A percentile compares a stretch with the other conserved stretches of the same genome.
Evolutionary conservation across 768 basidiomycete genomes (phyloP).

Genomic region (Lactarius evosmus): DNA sequence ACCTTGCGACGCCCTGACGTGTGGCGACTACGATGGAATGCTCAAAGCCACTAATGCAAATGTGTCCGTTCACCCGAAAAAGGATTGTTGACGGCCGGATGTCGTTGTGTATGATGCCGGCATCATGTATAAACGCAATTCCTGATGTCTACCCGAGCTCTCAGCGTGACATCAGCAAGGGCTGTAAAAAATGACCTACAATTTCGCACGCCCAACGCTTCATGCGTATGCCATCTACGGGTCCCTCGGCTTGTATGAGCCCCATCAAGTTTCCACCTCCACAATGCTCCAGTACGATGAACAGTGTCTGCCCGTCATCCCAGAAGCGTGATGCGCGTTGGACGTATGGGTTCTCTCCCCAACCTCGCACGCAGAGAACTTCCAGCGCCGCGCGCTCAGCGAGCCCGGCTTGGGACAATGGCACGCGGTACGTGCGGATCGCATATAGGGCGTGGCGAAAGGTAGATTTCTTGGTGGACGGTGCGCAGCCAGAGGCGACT

Average conservation of each 20-base stretch:
- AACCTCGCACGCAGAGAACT: slow-evolving; percentile 7
- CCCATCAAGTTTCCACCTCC: slow-evolving; percentile 24
- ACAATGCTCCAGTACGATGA: slow-evolving; percentile 26
- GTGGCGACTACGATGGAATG: slow-evolving; percentile 16
- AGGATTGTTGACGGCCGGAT: slow-evolving; percentile 24
- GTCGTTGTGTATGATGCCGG: slow-evolving; percentile 25
- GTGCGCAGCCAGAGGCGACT: slow-evolving; percentile 14
- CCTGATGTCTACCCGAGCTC: slow-evolving; percentile 21
- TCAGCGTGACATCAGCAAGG: background rate
- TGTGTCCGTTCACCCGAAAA: slow-evolving; percentile 25
- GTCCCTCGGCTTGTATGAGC: slow-evolving; percentile 22
- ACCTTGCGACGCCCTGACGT: background rate
- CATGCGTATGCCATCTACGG: slow-evolving; percentile 10
- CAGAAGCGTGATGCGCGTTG: slow-evolving; percentile 24
- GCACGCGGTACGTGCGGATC: slow-evolving; percentile 26
- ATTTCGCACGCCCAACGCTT: slow-evolving; percentile 26
- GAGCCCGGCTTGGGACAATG: slow-evolving; percentile 14
- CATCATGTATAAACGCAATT: slow-evolving; percentile 22
- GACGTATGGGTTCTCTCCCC: slow-evolving; percentile 18
- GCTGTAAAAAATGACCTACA: slow-evolving; percentile 2
- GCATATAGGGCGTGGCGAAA: slow-evolving; percentile 24
- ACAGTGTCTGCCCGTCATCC: slow-evolving; percentile 25
- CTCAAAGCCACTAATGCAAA: slow-evolving; percentile 26
- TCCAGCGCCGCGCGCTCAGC: slow-evolving; percentile 22
- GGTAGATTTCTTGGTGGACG: slow-evolving; percentile 16